Evolutionary conservation across 148 eudicot genomes (phyloP), one percentile per base, ranked within the genome.

Genomic region (Rhododendron henanense): DNA sequence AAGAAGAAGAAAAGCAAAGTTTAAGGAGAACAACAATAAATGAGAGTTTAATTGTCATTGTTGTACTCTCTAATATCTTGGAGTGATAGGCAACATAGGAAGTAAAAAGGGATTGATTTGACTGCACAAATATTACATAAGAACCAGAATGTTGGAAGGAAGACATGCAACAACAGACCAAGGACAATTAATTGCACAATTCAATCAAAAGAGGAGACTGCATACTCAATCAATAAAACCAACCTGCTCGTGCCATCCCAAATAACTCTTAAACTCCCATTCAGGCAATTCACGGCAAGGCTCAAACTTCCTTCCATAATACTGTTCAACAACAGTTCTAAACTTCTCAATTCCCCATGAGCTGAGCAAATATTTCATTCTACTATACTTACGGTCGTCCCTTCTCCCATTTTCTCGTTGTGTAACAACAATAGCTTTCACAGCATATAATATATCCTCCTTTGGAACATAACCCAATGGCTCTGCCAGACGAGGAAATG

Each of bases 341-440:
- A 97, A 97, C 91, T 97, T 97, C 83, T 94, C 99, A 85, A 97
- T 97, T n/a, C 99, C 99, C 99, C 99, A 97, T 57, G 99, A 97
- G 85, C 95, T 93, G 79, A 97, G 88, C 85, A 97, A 87, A 87
- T 97, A 97, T 82, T 97, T 97, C 99, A 97, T 92, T 87, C 99
- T 95, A 61, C 99, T 93, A 75, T 94, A 94, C 90, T 91, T 97
- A 16, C 99, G 98, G 87, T 95, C 99, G 87, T 97, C 99, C 91
- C 99, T 95, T 90, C 99, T 93, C 75, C 98, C 99, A 88, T 95
- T 94, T 84, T 97, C 99, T 88, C 99, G 89, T 86, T 97, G 99
- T 25, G 99, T 97, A 76, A 93, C 98, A 35, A 97, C 98, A 84
- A 97, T 95, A 89, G 99, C 99, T 90, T 97, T 97, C 25, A 97